These are phyloP conservation scores for Stephania japonica DNA, from an alignment of 164 flowering plant species.

Conservation along the genomic window DNA sequence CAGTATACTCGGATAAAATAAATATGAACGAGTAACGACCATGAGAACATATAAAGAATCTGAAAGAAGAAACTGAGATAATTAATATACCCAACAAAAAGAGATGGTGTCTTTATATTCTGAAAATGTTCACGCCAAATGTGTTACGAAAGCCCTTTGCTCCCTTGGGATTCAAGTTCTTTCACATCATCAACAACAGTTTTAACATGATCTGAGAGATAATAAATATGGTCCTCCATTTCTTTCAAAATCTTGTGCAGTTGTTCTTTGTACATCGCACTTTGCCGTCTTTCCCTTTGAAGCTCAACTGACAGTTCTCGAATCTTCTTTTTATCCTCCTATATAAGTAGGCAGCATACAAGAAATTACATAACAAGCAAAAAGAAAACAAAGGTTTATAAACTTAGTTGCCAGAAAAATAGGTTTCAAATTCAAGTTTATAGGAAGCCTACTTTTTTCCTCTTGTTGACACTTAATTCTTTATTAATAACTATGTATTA, in stretches of 20 bases:
- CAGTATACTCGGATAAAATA: neutral
- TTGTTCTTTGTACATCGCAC: slow-evolving; percentile 23
- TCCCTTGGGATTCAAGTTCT: slow-evolving; percentile 22
- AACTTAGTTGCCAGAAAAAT: neutral
- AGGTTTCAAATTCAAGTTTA: neutral
- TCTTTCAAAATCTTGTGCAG: slow-evolving; percentile 19
- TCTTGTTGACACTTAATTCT: neutral
- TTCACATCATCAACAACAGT: slow-evolving; percentile 16
- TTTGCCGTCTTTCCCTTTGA: slow-evolving; percentile 23
- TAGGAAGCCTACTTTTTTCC: neutral
- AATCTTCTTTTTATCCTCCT: slow-evolving; percentile 27
- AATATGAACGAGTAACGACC: neutral
- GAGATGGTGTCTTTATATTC: neutral
- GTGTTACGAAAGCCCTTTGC: slow-evolving; percentile 2
- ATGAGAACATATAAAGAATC: neutral
- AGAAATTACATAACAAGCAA: neutral
- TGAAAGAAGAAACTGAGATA: neutral
- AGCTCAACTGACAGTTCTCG: slow-evolving; percentile 23
- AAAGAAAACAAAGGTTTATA: neutral
- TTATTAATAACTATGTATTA: neutral
- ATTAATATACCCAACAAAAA: neutral
- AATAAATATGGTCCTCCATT: slow-evolving; percentile 22
- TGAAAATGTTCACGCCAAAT: neutral
- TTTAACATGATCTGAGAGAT: slow-evolving; percentile 23
- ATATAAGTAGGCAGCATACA: neutral